Conservation (phyloP, 257 asterid genomes). For the Solanum megistacrolobum region DNA sequence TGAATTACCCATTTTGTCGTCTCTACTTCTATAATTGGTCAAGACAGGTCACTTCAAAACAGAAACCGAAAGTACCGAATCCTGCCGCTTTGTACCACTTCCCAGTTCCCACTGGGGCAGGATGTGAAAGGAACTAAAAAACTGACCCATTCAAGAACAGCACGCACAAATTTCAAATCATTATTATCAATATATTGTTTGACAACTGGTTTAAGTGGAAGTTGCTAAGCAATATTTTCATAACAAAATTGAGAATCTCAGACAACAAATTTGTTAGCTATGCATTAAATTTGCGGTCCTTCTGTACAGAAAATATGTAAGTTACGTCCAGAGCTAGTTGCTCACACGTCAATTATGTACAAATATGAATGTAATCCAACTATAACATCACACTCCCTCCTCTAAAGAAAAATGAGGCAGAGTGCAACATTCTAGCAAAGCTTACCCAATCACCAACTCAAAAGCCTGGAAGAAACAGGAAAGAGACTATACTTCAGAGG, state of each 20-base stretch:
- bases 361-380: slow-evolving; percentile 7
- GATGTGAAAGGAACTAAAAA: neutral
- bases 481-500: neutral
- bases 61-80: too few species aligned
- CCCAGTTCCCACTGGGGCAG: neutral
- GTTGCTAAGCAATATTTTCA: neutral
- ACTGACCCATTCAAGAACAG: neutral
- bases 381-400: slow-evolving; percentile 5
- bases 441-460: neutral
- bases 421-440: slow-evolving; percentile 11
- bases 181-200: neutral
- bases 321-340: neutral
- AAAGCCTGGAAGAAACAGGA: slow-evolving; percentile 2
- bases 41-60: too few species aligned
- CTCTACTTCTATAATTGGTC: too few species aligned
- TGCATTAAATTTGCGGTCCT: neutral
- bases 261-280: neutral
- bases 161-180: neutral
- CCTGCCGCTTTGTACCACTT: neutral
- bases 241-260: neutral
- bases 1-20: too few species aligned
- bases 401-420: slow-evolving; percentile 31
- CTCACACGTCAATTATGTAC: slow-evolving; percentile 7
- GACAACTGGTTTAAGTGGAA: neutral
- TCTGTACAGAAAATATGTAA: slow-evolving; percentile 7